Percentiles rank a stretch among this genome's conserved stretches.
These are phyloP conservation scores for Geranomyces michiganensis DNA, from an alignment of 192 early-diverging fungal species.

Conservation along the genomic window DNA sequence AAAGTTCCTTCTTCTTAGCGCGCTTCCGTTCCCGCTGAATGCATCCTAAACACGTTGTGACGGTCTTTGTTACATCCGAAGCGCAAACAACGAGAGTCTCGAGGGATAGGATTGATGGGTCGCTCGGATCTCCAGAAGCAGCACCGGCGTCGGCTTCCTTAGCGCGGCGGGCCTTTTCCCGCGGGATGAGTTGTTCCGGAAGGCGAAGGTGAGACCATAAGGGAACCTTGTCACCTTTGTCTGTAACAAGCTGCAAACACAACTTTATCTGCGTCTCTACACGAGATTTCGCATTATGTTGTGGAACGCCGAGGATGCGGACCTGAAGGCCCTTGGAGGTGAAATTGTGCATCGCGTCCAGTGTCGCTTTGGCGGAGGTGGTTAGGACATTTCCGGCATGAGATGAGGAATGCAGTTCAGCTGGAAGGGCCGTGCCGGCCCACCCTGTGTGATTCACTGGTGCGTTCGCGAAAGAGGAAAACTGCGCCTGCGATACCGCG, in stretches of 20 bases:
- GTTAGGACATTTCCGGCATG: background rate
- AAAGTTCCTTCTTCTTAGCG: conserved; percentile 42
- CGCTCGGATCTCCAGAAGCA: conserved; percentile 35
- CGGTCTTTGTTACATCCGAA: conserved; percentile 72
- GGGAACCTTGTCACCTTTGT: conserved; percentile 68
- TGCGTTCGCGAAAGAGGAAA: too few species aligned
- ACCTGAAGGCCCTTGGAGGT: conserved; percentile 31
- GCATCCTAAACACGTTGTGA: conserved; percentile 81
- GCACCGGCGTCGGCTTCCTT: conserved; percentile 42
- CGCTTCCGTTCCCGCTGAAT: conserved; percentile 70
- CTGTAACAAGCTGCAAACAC: conserved; percentile 76
- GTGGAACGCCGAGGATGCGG: conserved; percentile 48
- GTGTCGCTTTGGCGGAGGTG: conserved; percentile 14
- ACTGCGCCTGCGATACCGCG: background rate
- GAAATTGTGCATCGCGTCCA: conserved; percentile 25
- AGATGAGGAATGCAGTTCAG: background rate
- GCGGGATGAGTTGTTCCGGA: conserved; percentile 81
- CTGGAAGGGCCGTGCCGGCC: too few species aligned
- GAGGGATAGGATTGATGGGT: conserved; percentile 62
- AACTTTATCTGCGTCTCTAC: conserved; percentile 96
- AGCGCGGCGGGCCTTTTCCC: conserved; percentile 54
- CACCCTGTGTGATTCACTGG: too few species aligned
- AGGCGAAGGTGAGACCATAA: conserved; percentile 84
- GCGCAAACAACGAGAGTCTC: conserved; percentile 87
- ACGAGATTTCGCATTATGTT: conserved; percentile 70